Base-by-base conservation (phyloP, 805 yeast species). In the Ogataea neopini region DNA sequence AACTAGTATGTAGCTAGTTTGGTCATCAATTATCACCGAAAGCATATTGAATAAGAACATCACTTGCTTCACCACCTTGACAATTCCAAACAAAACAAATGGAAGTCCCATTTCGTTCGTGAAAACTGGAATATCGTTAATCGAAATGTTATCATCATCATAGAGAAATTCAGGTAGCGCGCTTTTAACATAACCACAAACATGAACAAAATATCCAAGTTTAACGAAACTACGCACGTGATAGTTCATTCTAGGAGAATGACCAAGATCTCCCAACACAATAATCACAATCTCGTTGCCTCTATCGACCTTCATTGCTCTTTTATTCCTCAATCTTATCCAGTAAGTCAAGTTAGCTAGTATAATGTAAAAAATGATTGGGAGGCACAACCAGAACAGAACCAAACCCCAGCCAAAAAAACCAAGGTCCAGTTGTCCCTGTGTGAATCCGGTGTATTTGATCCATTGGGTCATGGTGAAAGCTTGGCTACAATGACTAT, bases 241-340 rank as follows among this genome's bases (percentile, higher is more conserved):
- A 67, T 92, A 87, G 56, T 84, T 77, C 86, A 92, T 94, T 50
- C 99, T 74, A 6, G 99, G 99, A 0, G 97, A 91, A 61, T 90
- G 96, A 11, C 96, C 97, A 45, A 94, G 62, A 62, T 92, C 98
- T 1, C 99, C 99, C 15, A 94, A 70, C 2, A 94, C 99, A 52
- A 88, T 76, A 15, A 94, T 81, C 8, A 86, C 75, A 5, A 88
- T 82, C 44, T 88, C 77, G 52, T 74, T 80, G 49, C 73, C 55
- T 7, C 39, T 66, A 7, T 43, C 45, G 4, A 46, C 40, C 11
- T 49, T 30, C 38, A 25, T 18, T n/a, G 47, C 39, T 38, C 54
- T 43, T 29, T 48, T 44, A 6, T 44, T 39, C 30, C 60, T 49
- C 35, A 46, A 37, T 3, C 43, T 29, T 9, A 44, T 26, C 19